Conservation (phyloP, 2,329 filamentous ascomycete genomes). For the Talaromyces atroroseus region DNA sequence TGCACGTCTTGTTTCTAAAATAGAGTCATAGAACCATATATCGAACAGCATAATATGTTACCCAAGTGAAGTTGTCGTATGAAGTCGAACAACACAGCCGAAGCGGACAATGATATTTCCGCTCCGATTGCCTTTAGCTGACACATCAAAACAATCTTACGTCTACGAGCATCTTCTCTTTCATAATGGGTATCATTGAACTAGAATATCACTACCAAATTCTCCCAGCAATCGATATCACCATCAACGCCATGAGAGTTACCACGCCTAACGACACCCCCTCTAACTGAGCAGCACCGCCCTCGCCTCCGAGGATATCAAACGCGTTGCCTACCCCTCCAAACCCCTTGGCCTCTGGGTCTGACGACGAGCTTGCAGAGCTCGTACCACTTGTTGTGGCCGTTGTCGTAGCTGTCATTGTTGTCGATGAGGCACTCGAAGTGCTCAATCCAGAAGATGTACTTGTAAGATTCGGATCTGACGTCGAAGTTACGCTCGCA, state of each 20-base stretch:
- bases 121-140: not conserved
- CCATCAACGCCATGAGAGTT: not conserved
- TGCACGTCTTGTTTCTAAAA: no score
- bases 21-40: no score
- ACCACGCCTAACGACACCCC: not conserved
- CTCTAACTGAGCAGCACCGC: not conserved
- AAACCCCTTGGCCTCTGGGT: slow-evolving; percentile 12
- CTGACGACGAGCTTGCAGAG: not conserved
- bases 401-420: not conserved
- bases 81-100: not conserved
- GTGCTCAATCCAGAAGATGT: not conserved
- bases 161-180: not conserved
- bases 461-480: slow-evolving; percentile 1
- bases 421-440: not conserved
- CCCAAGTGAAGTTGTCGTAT: no score
- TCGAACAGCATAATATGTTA: no score
- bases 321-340: slow-evolving; percentile 13
- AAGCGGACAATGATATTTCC: not conserved
- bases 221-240: not conserved
- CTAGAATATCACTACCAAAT: slow-evolving; percentile 4
- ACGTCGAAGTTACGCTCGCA: not conserved
- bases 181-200: slow-evolving; percentile 1
- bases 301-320: slow-evolving; percentile 14
- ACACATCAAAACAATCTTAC: no score
- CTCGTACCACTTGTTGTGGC: not conserved